Base-by-base conservation (phyloP, 176 grass and related monocot genomes). In the Melocanna baccifera region DNA sequence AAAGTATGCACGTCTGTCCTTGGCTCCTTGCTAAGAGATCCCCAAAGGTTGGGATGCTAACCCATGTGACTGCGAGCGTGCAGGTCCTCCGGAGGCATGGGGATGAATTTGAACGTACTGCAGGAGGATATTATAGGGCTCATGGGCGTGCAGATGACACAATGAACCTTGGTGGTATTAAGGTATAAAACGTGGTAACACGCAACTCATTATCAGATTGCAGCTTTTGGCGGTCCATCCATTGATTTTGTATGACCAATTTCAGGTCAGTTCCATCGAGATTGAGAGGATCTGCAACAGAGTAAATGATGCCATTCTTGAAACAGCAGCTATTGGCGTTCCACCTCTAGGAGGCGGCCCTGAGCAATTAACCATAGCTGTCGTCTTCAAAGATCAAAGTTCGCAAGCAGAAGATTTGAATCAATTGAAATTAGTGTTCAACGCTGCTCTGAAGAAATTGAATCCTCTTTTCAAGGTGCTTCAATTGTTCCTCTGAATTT, bases 121-220 rank as follows among this genome's bases (percentile, higher is more conserved):
- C 67, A 12, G 89, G 91, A 22, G 87, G 89, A 70, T 99, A 94
- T 57, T 99, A 99, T 22, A 88, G 89, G 80, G 89, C 93, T 47
- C 91, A 99, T 76, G 96, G 96, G 8, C 96, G 93, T 29, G 89
- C 91, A 83, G 96, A 99, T 89, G 96, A 99, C 62, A 94, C 93
- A 22, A 99, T 99, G 91, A 99, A 99, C 80, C 96, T 99, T 75
- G 93, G 96, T 75, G 93, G 96, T 13, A 99, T 99, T 80, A 99
- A 99, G 93, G 93, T 99, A 88, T 12, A 29, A 32, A 81, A n/a
- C 37, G 4, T 42, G 18, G 36, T 57, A 78, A 50, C 59, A 56
- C 3, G 10, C 47, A 75, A 32, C 39, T 61, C 1, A 45, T 4
- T 22, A 48, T 26, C 55, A 52, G 16, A 71, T 39, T 85, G 16